Evolutionary conservation across 2,329 filamentous ascomycete species (phyloP).

Genomic region (Penicillium carneum): DNA sequence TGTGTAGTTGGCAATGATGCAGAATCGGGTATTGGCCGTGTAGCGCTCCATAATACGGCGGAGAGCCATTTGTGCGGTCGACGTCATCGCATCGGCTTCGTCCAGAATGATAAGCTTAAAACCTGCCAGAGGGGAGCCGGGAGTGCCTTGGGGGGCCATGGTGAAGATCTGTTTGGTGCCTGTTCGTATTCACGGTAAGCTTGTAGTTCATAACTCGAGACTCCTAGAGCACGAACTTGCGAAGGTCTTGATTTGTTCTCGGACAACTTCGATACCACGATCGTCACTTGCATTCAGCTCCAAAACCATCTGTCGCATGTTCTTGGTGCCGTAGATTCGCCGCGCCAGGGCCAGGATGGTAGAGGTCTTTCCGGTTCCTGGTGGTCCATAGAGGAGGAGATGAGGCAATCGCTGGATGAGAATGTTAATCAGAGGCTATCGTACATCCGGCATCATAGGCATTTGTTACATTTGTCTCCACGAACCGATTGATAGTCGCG

Average conservation of each 20-base stretch:
- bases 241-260: conserved; percentile 99
- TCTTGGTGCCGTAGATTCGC: conserved; percentile 87
- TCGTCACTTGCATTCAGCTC: conserved; percentile 98
- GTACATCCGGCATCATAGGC: background rate
- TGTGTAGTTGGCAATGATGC: conserved; percentile 98
- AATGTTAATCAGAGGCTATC: conserved; percentile 10
- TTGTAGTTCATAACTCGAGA: background rate
- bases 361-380: conserved; percentile 96
- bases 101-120: conserved; percentile 98
- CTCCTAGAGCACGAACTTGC: conserved; percentile 63
- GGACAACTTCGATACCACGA: conserved; percentile 94
- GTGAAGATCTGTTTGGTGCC: conserved; percentile 94
- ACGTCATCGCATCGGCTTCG: conserved; percentile 99
- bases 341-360: conserved; percentile 92
- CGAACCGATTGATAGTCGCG: conserved; percentile 95
- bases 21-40: conserved; percentile 95
- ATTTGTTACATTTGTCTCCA: conserved; percentile 77
- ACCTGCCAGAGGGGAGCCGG: conserved; percentile 65
- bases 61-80: conserved; percentile 95
- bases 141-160: conserved; percentile 59
- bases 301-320: conserved; percentile 97
- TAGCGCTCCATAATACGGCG: conserved; percentile 99
- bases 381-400: conserved; percentile 93
- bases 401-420: conserved; percentile 76
- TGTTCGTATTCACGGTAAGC: conserved; percentile 27